phyloP scores from a whole-genome alignment of 441 rosid genomes.

The Syzygium malaccense region DNA sequence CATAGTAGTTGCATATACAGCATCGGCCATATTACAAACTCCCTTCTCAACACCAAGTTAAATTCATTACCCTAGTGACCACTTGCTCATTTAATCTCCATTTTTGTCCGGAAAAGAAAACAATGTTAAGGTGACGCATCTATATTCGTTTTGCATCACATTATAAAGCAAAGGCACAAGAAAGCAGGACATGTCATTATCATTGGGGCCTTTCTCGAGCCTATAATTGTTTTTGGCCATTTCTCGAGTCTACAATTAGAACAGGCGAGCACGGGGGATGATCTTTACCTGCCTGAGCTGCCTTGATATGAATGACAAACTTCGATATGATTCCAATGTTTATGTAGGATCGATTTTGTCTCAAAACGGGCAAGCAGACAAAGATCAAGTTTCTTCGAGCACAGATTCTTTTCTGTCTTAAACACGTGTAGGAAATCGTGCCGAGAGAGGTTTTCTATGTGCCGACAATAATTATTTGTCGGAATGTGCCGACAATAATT shows the following conservation, averaged over 20 bases:
- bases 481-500: too few relatives aligned
- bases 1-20: neutral
- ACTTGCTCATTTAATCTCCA: neutral
- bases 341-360: neutral
- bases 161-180: neutral
- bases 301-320: neutral
- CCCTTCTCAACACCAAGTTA: neutral
- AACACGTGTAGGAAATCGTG: neutral
- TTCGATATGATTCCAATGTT: neutral
- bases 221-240: neutral
- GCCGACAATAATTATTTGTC: too few relatives aligned
- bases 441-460: too few relatives aligned
- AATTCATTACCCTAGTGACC: neutral
- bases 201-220: neutral
- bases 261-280: neutral
- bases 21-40: neutral
- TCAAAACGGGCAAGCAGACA: neutral
- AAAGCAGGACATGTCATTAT: neutral
- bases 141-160: neutral
- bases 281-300: neutral
- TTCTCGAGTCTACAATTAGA: neutral
- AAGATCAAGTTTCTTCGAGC: neutral
- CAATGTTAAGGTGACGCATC: neutral
- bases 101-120: neutral
- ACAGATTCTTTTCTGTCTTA: neutral